Percentiles rank a stretch among this genome's conserved stretches.
phyloP scores from a whole-genome alignment of 352 stramenopile genomes.

The Globisporangium acanthophoron region DNA sequence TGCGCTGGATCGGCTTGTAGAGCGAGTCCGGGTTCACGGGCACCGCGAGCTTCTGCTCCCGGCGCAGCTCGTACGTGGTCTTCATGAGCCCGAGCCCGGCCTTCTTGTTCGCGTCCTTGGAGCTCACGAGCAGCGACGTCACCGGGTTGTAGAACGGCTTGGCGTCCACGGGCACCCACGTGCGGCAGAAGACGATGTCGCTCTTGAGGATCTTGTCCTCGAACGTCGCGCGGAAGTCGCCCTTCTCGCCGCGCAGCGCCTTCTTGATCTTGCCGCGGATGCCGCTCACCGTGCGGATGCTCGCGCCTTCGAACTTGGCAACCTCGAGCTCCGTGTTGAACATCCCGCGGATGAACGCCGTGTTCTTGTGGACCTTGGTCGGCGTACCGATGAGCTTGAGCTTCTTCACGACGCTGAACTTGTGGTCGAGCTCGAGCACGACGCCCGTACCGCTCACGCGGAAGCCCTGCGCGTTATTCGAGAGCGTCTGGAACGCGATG shows the following conservation, averaged over 20 bases:
- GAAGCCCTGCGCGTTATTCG: conserved; percentile 91
- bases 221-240: conserved; percentile 98
- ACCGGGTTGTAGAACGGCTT: conserved; percentile 99
- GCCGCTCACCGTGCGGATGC: conserved; percentile 97
- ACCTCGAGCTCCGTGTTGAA: conserved; percentile 96
- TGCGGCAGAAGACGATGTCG: conserved; percentile 99
- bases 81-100: conserved; percentile 88
- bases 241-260: conserved; percentile 87
- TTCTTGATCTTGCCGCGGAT: conserved; percentile 99
- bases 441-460: conserved; percentile 97
- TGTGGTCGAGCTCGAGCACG: conserved; percentile 96
- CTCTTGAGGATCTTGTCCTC: conserved; percentile 99
- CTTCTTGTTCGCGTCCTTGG: conserved; percentile 46
- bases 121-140: conserved; percentile 64
- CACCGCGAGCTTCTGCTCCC: conserved; percentile 93
- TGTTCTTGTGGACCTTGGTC: conserved; percentile 99
- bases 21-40: conserved; percentile 97
- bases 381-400: conserved; percentile 99
- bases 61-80: conserved; percentile 93
- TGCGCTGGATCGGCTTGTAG: conserved; percentile 98
- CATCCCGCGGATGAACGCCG: conserved; percentile 97
- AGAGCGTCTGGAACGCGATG: conserved; percentile 95
- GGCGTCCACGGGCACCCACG: conserved; percentile 98
- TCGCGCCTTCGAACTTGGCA: conserved; percentile 96
- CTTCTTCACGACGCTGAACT: conserved; percentile 99